A percentile compares a stretch with the other conserved stretches of the same genome.
These are phyloP conservation scores for Calocybe cyanea DNA, from an alignment of 768 basidiomycete genomes.

Conservation along the genomic window DNA sequence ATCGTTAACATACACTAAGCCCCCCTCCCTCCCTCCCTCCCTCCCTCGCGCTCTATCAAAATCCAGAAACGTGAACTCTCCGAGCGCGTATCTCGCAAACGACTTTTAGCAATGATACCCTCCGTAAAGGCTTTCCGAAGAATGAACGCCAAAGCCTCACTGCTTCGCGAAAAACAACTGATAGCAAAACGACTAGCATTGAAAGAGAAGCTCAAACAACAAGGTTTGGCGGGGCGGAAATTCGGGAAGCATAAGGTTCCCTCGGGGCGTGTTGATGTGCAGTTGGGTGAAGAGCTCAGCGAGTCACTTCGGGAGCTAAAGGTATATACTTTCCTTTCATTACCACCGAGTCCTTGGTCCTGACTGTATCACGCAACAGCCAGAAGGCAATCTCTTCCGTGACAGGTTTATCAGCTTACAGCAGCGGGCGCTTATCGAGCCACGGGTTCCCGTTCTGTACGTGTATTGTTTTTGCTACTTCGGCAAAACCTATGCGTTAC, in stretches of 20 bases:
- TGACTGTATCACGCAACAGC: conserved; percentile 40
- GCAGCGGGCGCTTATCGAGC: conserved; percentile 83
- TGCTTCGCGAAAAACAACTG: conserved; percentile 39
- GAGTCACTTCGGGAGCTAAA: conserved; percentile 82
- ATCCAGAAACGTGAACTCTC: conserved; percentile 61
- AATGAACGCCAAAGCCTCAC: conserved; percentile 29
- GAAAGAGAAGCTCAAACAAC: conserved; percentile 47
- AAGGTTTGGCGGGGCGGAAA: conserved; percentile 68
- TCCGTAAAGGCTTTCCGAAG: conserved; percentile 50
- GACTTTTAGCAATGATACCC: conserved; percentile 55
- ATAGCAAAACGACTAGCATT: conserved; percentile 38
- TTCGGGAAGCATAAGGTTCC: conserved; percentile 80
- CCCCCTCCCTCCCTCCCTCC: no score
- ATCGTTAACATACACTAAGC: no score
- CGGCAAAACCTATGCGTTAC: no score
- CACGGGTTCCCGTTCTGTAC: conserved; percentile 75
- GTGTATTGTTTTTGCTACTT: conserved; percentile 21
- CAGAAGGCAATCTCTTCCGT: conserved; percentile 90
- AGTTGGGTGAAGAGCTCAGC: conserved; percentile 85
- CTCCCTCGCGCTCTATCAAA: background rate
- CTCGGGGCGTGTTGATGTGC: conserved; percentile 70
- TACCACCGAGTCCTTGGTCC: background rate
- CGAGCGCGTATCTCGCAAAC: conserved; percentile 57
- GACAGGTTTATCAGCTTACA: conserved; percentile 88
- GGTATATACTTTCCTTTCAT: conserved; percentile 39